These are phyloP conservation scores for Sedum album DNA, from an alignment of 164 flowering plant species.

Conservation along the genomic window DNA sequence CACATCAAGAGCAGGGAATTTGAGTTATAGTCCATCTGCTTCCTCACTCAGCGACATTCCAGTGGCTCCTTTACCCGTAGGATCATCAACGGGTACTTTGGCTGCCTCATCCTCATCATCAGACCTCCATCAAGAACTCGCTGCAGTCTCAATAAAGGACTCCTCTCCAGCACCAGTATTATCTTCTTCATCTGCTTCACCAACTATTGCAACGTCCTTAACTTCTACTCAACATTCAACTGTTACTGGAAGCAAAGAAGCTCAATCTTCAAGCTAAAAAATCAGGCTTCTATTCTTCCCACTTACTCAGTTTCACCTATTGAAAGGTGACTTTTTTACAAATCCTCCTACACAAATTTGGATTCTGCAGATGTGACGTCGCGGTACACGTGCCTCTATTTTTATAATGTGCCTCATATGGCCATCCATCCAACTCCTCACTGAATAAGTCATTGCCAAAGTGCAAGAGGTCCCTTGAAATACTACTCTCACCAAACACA, in stretches of 20 bases:
- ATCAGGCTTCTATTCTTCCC: neutral
- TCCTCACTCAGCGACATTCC: slow-evolving; percentile 93
- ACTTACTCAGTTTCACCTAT: neutral
- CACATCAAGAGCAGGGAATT: slow-evolving; percentile 20
- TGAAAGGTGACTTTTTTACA: neutral
- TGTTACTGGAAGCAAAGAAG: slow-evolving; percentile 8
- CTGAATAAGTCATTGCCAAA: slow-evolving; percentile 1
- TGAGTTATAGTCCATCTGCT: slow-evolving; percentile 90
- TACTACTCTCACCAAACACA: neutral
- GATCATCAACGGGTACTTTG: slow-evolving; percentile 55
- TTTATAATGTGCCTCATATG: neutral
- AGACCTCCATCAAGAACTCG: slow-evolving; percentile 50
- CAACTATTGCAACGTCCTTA: slow-evolving; percentile 20
- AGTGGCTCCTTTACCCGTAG: slow-evolving; percentile 88
- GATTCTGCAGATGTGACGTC: neutral
- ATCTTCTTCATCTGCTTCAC: slow-evolving; percentile 19
- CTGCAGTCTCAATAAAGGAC: slow-evolving; percentile 46
- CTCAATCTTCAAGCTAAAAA: slow-evolving; percentile 16
- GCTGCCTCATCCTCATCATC: slow-evolving; percentile 86
- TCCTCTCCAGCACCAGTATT: slow-evolving; percentile 18
- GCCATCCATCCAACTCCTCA: neutral
- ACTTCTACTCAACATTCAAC: slow-evolving; percentile 22
- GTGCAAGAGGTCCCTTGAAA: slow-evolving; percentile 1
- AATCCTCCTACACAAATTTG: neutral
- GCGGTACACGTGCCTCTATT: neutral